Percentiles rank a stretch among this genome's conserved stretches.
Conservation (phyloP, 768 basidiomycete species). For the Hygrophorus russula region DNA sequence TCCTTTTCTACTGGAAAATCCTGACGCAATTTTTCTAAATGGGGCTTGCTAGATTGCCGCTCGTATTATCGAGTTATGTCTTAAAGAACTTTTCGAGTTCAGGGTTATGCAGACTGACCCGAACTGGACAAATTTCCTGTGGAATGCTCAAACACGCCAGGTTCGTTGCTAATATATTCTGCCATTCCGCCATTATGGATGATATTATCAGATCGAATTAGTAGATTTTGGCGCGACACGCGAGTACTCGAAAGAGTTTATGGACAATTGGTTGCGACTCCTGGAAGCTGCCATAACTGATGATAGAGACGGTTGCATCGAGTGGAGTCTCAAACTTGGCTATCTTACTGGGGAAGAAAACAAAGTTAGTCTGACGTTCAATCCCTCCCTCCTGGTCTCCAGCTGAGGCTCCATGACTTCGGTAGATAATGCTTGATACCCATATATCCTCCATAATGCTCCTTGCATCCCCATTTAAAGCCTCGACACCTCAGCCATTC, state of each 20-base stretch:
- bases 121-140: constrained; percentile 97
- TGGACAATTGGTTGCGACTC: constrained; percentile 79
- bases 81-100: constrained; percentile 86
- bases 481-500: constrained; percentile 56
- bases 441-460: constrained; percentile 78
- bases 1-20: background rate
- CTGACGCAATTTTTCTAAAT: background rate
- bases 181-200: background rate
- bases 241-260: constrained; percentile 75
- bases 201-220: constrained; percentile 49
- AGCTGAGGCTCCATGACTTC: background rate
- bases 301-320: constrained; percentile 54
- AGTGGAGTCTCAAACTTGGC: constrained; percentile 71
- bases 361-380: constrained; percentile 35
- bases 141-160: constrained; percentile 56
- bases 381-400: background rate
- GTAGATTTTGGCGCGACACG: constrained; percentile 96
- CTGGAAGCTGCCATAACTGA: constrained; percentile 67
- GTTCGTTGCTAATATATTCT: constrained; percentile 20
- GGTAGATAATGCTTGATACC: constrained; percentile 76
- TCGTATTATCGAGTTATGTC: constrained; percentile 72
- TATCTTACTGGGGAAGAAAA: constrained; percentile 88
- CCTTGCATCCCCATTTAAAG: constrained; percentile 77
- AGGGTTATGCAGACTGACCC: constrained; percentile 97
- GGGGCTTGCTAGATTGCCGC: constrained; percentile 57